phyloP scores from a whole-genome alignment of 228 moss, liverwort and hornwort genomes.

The Sphagnum magellanicum region DNA sequence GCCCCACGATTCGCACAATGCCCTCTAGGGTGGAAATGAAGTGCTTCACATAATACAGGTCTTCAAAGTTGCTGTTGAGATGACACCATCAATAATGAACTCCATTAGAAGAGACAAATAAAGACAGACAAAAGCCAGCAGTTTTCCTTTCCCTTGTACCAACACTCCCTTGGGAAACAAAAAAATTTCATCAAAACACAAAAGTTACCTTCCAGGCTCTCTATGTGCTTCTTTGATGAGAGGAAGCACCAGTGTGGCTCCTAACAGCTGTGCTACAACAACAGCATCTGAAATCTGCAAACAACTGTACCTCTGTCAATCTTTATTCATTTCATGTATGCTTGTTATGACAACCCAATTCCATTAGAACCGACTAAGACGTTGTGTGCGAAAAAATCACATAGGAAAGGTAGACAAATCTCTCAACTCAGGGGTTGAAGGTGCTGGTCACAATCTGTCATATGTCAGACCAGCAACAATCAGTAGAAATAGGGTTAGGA shows the following conservation, averaged over 20 bases:
- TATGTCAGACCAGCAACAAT: background rate
- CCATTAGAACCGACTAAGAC: background rate
- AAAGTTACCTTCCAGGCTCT: conserved; percentile 48
- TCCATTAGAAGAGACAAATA: background rate
- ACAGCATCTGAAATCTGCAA: conserved; percentile 63
- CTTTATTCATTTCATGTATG: background rate
- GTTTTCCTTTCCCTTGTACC: background rate
- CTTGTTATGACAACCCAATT: background rate
- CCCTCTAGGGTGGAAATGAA: conserved; percentile 63
- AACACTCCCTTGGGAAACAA: background rate
- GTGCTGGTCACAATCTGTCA: too few relatives aligned
- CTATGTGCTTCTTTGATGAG: conserved; percentile 44
- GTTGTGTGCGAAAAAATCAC: background rate
- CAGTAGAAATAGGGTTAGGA: background rate
- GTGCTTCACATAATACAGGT: conserved; percentile 56
- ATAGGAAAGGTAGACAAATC: background rate
- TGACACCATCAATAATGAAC: background rate
- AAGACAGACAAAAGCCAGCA: background rate
- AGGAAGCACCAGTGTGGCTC: conserved; percentile 53
- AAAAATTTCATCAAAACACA: background rate
- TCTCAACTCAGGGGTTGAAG: background rate
- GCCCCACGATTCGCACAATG: conserved; percentile 49
- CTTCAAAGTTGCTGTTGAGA: conserved; percentile 53
- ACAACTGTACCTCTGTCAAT: conserved; percentile 1
- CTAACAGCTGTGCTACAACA: conserved; percentile 48